These are phyloP conservation scores for Claviceps humidiphila DNA, from an alignment of 2,329 filamentous ascomycete species.

Conservation along the genomic window DNA sequence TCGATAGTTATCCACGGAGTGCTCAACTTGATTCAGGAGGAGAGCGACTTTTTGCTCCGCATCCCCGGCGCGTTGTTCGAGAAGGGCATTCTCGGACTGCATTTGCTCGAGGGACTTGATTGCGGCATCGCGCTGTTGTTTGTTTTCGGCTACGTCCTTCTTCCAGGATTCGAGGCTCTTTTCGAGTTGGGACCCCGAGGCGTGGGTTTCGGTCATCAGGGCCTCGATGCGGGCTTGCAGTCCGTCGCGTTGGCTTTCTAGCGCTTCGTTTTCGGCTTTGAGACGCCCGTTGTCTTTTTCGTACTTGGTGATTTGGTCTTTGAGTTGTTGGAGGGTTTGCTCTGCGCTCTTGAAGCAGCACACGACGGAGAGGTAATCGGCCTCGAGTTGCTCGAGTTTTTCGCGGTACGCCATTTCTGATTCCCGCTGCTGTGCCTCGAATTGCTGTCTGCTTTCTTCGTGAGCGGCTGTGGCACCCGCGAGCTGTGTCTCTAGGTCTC, in stretches of 20 bases:
- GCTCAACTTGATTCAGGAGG: conserved; percentile 86
- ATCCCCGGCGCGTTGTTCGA: conserved; percentile 76
- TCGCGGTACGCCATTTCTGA: conserved; percentile 84
- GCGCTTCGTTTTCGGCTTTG: conserved; percentile 63
- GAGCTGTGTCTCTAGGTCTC: conserved; percentile 81
- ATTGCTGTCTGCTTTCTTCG: conserved; percentile 68
- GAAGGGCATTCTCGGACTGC: conserved; percentile 64
- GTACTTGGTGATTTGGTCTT: conserved; percentile 88
- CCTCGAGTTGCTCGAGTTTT: conserved; percentile 85
- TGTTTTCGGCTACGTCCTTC: conserved; percentile 52
- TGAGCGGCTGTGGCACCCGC: conserved; percentile 64
- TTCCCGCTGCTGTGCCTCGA: conserved; percentile 70
- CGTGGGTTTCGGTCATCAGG: conserved; percentile 55
- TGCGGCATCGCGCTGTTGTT: conserved; percentile 55
- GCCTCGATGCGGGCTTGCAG: conserved; percentile 57
- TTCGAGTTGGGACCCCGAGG: conserved; percentile 56
- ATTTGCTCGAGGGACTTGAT: conserved; percentile 58
- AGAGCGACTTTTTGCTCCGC: conserved; percentile 89
- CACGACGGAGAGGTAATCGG: conserved; percentile 93
- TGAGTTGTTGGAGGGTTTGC: conserved; percentile 98
- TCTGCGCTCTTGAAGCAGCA: conserved; percentile 98
- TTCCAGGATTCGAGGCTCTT: conserved; percentile 54
- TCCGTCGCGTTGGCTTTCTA: conserved; percentile 59
- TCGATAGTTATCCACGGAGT: conserved; percentile 87
- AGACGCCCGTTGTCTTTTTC: conserved; percentile 76